A percentile compares a stretch with the other conserved stretches of the same genome.
phyloP scores from a whole-genome alignment of 2,329 filamentous ascomycete species.

The Pseudocercospora macadamiae region DNA sequence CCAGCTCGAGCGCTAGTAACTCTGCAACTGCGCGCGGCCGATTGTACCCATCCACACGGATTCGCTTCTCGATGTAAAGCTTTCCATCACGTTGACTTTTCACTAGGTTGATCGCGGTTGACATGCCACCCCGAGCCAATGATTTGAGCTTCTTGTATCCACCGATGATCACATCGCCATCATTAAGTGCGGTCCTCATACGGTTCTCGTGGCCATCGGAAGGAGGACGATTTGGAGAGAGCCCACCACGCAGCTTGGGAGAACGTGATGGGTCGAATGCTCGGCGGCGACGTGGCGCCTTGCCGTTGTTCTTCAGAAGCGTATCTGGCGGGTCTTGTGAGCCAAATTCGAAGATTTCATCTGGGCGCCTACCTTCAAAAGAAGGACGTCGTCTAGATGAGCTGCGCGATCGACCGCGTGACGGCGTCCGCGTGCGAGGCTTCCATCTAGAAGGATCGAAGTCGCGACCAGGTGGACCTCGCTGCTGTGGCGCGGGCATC shows the following conservation, averaged over 20 bases:
- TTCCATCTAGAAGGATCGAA: not conserved
- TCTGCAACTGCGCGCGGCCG: slow-evolving; percentile 9
- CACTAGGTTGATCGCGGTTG: slow-evolving; percentile 13
- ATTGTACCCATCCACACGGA: slow-evolving; percentile 5
- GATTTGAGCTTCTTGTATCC: slow-evolving; percentile 14
- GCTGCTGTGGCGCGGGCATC: not conserved
- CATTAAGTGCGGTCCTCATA: not conserved
- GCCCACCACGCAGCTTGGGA: not conserved
- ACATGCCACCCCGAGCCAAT: slow-evolving; percentile 15
- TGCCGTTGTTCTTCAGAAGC: not conserved
- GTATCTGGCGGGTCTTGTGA: not conserved
- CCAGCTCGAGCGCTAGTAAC: slow-evolving; percentile 9
- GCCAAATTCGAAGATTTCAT: not conserved
- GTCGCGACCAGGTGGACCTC: not conserved
- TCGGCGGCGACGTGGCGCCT: not conserved
- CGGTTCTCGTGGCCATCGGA: not conserved
- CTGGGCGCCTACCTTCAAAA: not conserved
- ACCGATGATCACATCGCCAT: not conserved
- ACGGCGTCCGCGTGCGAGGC: not conserved
- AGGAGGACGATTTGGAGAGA: not conserved
- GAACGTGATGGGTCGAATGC: not conserved
- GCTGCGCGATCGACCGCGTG: not conserved
- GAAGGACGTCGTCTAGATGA: not conserved
- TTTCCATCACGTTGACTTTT: slow-evolving; percentile 12
- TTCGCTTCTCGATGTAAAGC: slow-evolving; percentile 21